Evolutionary conservation across 2,329 filamentous ascomycete species (phyloP).

Genomic region (Claviceps pazoutovae): DNA sequence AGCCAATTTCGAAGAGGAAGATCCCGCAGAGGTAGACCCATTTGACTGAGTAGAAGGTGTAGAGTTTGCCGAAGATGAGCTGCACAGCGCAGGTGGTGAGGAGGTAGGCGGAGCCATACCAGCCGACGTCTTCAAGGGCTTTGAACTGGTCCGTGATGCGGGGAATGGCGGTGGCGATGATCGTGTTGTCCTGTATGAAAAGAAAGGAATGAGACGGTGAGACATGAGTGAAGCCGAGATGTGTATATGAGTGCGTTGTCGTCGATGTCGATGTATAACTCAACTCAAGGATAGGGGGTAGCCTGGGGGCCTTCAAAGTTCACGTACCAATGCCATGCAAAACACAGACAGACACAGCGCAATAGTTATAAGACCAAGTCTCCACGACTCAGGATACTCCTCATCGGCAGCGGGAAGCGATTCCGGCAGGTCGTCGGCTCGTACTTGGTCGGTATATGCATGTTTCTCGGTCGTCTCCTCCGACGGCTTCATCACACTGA

Average conservation of each 20-base stretch:
- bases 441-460: neutral
- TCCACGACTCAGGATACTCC: constrained; percentile 4
- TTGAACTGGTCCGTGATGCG: constrained; percentile 14
- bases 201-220: no score
- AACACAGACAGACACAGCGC: constrained; percentile 6
- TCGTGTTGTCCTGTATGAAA: constrained; percentile 19
- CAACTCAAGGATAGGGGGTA: neutral
- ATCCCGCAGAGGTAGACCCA: constrained; percentile 13
- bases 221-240: no score
- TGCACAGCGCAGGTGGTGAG: constrained; percentile 25
- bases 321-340: constrained; percentile 6
- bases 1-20: constrained; percentile 17
- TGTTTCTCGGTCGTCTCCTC: neutral
- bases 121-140: constrained; percentile 6
- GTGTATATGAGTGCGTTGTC: no score
- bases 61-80: constrained; percentile 25
- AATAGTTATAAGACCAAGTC: constrained; percentile 5
- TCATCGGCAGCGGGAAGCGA: neutral
- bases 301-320: neutral
- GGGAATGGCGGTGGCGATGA: constrained; percentile 23
- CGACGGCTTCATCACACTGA: neutral
- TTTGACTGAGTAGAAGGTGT: constrained; percentile 25
- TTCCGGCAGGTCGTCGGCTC: neutral
- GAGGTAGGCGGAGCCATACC: constrained; percentile 16
- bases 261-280: no score